Evolutionary conservation across 2,329 filamentous ascomycete species (phyloP), one percentile per base, ranked within the genome.

Genomic region (Cladophialophora immunda): DNA sequence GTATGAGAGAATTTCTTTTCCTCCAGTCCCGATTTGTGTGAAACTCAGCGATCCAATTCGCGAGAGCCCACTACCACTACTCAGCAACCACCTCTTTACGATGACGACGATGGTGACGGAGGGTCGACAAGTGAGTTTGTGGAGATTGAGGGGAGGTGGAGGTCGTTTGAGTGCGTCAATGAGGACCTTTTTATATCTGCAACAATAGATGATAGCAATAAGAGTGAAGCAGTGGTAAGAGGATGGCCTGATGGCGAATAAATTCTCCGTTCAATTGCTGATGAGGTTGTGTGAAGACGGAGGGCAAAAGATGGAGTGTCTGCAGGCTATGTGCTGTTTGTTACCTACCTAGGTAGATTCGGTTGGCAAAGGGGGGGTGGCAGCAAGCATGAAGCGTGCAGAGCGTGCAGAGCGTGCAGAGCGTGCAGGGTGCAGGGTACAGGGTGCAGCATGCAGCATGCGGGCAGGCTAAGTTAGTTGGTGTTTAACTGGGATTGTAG

Each of bases 1-100:
- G 45, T 50, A 50, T 50, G 45, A 50, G 45, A 50, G 45, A 50
- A 50, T 50, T 50, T 50, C 45, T 50, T 22, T 50, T 50, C 45
- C 19, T 50, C 45, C 45, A 50, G 19, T 50, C 45, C 45, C 45
- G 45, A 50, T 50, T 50, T 50, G 45, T 50, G 45, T 50, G 45
- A 50, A 50, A 5, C 45, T 50, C 45, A 25, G 45, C 45, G 22
- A 50, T 50, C 45, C 45, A 25, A 25, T 50, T 50, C 45, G 19
- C 45, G 45, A 1, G 19, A 25, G 19, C 22, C 45, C 45, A 50
- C 45, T 25, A 50, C 45, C 22, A 50, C 45, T 50, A 50, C 45
- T 50, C 45, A 50, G 45, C 45, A 50, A 50, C 45, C 45, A 50
- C 19, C 19, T 50, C 45, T 50, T 50, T 25, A 11, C 45, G 45